Conservation (phyloP, 2,329 filamentous ascomycete species). For the Pseudogymnoascus sp. region DNA sequence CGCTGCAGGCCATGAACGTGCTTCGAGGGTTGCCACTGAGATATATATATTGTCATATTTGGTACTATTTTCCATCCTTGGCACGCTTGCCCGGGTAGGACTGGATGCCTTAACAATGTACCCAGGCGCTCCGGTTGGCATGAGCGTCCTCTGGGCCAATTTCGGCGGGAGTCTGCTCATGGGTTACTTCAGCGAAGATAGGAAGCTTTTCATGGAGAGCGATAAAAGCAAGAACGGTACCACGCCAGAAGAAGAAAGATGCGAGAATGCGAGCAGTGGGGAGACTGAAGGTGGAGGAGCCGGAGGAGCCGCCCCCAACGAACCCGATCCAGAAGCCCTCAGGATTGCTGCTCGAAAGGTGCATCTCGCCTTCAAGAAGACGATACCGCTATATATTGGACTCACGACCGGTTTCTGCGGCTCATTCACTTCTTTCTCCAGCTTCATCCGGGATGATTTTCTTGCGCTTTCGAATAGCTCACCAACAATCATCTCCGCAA, state of each 20-base stretch:
- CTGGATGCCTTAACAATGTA: slow-evolving; percentile 74
- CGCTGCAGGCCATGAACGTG: background rate
- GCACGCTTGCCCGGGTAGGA: slow-evolving; percentile 76
- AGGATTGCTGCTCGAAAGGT: slow-evolving; percentile 44
- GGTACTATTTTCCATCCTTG: slow-evolving; percentile 76
- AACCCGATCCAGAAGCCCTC: slow-evolving; percentile 11
- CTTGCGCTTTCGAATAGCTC: slow-evolving; percentile 72
- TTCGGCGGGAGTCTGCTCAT: slow-evolving; percentile 74
- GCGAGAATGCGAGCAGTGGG: slow-evolving; percentile 20
- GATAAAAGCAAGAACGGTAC: slow-evolving; percentile 28
- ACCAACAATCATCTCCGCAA: slow-evolving; percentile 30
- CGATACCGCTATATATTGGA: slow-evolving; percentile 80
- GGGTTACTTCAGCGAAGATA: slow-evolving; percentile 78
- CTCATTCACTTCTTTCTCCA: slow-evolving; percentile 83
- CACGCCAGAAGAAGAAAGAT: slow-evolving; percentile 29
- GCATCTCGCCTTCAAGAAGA: slow-evolving; percentile 66
- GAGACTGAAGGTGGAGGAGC: slow-evolving; percentile 9
- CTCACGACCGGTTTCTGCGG: slow-evolving; percentile 83
- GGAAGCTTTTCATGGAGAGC: slow-evolving; percentile 57
- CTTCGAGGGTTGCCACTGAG: slow-evolving; percentile 47
- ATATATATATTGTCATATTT: slow-evolving; percentile 74
- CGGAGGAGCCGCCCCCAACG: slow-evolving; percentile 10
- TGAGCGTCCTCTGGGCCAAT: slow-evolving; percentile 80
- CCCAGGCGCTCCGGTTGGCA: slow-evolving; percentile 66
- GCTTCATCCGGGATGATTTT: slow-evolving; percentile 74